Evolutionary conservation across 2,329 filamentous ascomycete species (phyloP), one percentile per base, ranked within the genome.

Genomic region (Lecanosticta acicola): DNA sequence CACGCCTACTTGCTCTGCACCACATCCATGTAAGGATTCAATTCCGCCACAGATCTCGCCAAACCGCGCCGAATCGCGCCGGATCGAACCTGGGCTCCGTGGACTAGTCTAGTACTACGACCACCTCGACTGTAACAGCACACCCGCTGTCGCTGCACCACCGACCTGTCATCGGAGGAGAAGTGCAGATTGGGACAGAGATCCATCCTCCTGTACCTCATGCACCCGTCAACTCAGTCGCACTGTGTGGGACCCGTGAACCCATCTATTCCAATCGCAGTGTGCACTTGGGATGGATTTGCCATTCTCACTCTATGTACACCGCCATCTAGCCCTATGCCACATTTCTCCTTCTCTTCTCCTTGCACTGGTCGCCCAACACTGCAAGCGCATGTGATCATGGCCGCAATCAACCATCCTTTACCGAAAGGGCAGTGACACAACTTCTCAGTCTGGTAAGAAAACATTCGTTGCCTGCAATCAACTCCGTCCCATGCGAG

Each of bases 111-210:
- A n/a, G n/a, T n/a, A n/a, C n/a, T n/a, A n/a, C n/a, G n/a, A n/a
- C n/a, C n/a, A n/a, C n/a, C n/a, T n/a, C n/a, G n/a, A n/a, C n/a
- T n/a, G n/a, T n/a, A n/a, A n/a, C n/a, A n/a, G n/a, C n/a, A n/a
- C n/a, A n/a, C n/a, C n/a, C n/a, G n/a, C n/a, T n/a, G n/a, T n/a
- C n/a, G n/a, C 36, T 33, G 52, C 46, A 38, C 41, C 5, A 50
- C 53, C 34, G 21, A 46, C 21, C 48, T 56, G 54, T 57, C 48
- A 55, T 44, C 10, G 21, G 36, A 48, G 35, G 49, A 49, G 45
- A 39, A 43, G 41, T 46, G 54, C 51, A 50, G 39, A 19, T 13
- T 14, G 19, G 49, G 3, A 13, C n/a, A 8, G n/a, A 10, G 10
- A 32, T 29, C 14, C 13, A 3, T 10, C 16, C 39, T 5, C 16